phyloP scores from a whole-genome alignment of 1,139 yeast species.

The Magnusiomyces paraingens region DNA sequence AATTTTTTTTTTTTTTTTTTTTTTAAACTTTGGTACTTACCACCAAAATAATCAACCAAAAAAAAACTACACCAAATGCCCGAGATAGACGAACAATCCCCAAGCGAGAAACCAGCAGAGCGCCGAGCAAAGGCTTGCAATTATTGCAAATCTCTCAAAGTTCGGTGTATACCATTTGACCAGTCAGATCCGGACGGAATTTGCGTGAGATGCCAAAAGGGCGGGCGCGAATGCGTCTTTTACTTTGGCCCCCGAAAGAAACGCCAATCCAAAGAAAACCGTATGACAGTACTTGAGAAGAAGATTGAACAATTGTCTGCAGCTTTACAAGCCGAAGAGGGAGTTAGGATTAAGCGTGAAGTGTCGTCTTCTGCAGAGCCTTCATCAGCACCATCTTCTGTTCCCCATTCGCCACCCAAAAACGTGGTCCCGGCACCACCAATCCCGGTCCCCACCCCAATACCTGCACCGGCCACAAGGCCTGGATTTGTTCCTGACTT shows the following conservation, averaged over 20 bases:
- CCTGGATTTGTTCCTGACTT: not conserved
- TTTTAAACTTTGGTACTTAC: not conserved
- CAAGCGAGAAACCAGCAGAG: not conserved
- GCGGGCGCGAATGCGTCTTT: conserved; percentile 59
- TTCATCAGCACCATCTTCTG: not conserved
- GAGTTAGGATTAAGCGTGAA: not conserved
- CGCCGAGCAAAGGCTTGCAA: conserved; percentile 62
- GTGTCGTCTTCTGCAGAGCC: not conserved
- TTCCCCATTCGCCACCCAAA: not conserved
- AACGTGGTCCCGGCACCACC: not conserved
- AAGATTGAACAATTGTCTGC: conserved; percentile 32
- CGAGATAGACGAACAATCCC: not conserved
- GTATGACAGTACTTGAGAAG: conserved; percentile 35
- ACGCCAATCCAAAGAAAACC: conserved; percentile 29
- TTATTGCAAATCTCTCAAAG: conserved; percentile 73
- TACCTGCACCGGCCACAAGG: no score
- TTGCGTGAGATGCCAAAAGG: conserved; percentile 66
- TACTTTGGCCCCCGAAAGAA: conserved; percentile 57
- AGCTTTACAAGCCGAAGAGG: conserved; percentile 16
- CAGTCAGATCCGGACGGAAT: conserved; percentile 52
- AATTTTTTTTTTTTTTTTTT: not conserved
- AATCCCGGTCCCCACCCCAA: no score
- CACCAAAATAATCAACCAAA: not conserved
- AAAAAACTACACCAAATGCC: not conserved
- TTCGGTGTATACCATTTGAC: conserved; percentile 73